These are phyloP conservation scores for Dictyostelium brefeldianum DNA, from an alignment of 78 protist species.

Conservation along the genomic window DNA sequence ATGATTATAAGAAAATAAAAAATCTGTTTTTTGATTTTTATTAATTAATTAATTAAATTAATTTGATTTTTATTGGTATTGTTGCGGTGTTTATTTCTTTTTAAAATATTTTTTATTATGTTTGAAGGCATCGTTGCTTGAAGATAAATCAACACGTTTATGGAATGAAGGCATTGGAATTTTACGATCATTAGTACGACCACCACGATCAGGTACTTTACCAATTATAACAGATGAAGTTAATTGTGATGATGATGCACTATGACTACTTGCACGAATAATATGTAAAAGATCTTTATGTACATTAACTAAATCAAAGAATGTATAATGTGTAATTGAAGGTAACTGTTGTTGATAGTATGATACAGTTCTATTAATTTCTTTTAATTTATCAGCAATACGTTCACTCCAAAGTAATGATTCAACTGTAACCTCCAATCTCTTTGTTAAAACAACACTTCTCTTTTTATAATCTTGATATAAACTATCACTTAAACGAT, in stretches of 20 bases:
- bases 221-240: slow-evolving; percentile 36
- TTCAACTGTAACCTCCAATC: slow-evolving; percentile 61
- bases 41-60: neutral
- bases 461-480: slow-evolving; percentile 56
- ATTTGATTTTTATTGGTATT: neutral
- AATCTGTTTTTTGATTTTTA: neutral
- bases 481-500: slow-evolving; percentile 10
- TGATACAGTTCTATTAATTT: slow-evolving; percentile 11
- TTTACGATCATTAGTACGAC: slow-evolving; percentile 57
- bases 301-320: slow-evolving; percentile 24
- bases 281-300: slow-evolving; percentile 45
- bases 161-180: slow-evolving; percentile 79
- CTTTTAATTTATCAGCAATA: slow-evolving; percentile 17
- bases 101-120: slow-evolving; percentile 22
- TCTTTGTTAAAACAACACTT: slow-evolving; percentile 31
- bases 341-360: slow-evolving; percentile 6
- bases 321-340: slow-evolving; percentile 43
- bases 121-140: neutral
- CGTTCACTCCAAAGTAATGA: slow-evolving; percentile 64
- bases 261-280: slow-evolving; percentile 21
- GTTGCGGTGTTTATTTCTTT: neutral
- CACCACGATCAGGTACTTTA: slow-evolving; percentile 79
- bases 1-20: neutral
- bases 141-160: slow-evolving; percentile 50
- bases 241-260: slow-evolving; percentile 18